Base-by-base conservation (phyloP, 305 asterid species). In the Striga hermonthica region DNA sequence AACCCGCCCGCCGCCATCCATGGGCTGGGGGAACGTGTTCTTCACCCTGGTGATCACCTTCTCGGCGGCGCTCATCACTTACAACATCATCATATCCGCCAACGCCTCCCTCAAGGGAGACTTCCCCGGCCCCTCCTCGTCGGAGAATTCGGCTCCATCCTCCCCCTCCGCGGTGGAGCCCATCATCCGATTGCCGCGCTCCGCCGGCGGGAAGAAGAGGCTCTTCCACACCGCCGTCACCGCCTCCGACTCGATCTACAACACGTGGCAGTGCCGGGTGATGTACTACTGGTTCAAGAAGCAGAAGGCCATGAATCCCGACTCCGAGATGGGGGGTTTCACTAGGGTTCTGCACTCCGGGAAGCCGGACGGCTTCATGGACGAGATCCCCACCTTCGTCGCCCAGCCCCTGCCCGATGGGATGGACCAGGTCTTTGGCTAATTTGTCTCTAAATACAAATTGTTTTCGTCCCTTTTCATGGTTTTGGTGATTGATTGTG, bases 281-380 rank as follows among this genome's bases (percentile, higher is more conserved):
- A 89, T 89, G 98, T 91, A 89, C 64, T 91, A 91, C 73, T 91
- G 98, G 98, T 91, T 91, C 81, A 84, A 89, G 73, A 79, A 84
- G 58, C 87, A 85, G 67, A 82, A 68, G 11, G 16, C 38, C 36
- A 73, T 22, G 31, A 22, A 65, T 9, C 90, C 86, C n/a, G 6
- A 73, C 66, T 85, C 95, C 31, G 95, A 84, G 63, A 91, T 91
- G 98, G 98, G 96, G 12, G 98, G 98, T 4, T 91, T 87, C 71
- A 91, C 98, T 48, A 81, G 98, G 57, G 84, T 91, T 38, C 70
- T 91, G 80, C 98, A 91, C 69, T 76, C 86, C 54, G 98, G 98
- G 0, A 68, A 80, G 4, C 71, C 88, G 28, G 98, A 91, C 47
- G 43, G 53, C 9, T 91, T 89, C 81, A 87, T 91, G 98, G 93